Evolutionary conservation across 768 basidiomycete genomes (phyloP).

Genomic region (Termitomyces sp.): DNA sequence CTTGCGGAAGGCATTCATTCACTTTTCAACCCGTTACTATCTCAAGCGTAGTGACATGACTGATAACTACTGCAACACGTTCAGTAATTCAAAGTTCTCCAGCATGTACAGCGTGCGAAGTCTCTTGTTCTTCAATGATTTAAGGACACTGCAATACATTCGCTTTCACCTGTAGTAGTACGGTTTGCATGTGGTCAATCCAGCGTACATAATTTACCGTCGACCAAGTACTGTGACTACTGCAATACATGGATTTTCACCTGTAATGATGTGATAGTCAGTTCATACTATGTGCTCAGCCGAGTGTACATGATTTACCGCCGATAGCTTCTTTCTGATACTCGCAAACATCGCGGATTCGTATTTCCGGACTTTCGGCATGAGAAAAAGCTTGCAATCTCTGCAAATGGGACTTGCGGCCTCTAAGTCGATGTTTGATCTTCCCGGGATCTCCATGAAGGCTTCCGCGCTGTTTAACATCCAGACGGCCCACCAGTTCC

Average conservation of each 20-base stretch:
- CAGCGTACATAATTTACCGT: neutral
- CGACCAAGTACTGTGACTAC: neutral
- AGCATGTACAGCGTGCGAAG: no score
- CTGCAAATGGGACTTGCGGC: conserved; percentile 21
- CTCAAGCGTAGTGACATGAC: no score
- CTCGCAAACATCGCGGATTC: conserved; percentile 26
- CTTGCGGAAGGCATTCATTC: no score
- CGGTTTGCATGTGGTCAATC: no score
- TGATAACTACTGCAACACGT: no score
- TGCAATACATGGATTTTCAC: neutral
- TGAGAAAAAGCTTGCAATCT: conserved; percentile 21
- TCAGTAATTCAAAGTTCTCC: no score
- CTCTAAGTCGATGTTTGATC: conserved; percentile 10
- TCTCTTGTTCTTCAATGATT: no score
- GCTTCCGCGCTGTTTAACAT: conserved; percentile 28
- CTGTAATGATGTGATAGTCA: neutral
- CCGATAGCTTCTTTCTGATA: conserved; percentile 28
- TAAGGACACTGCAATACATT: no score
- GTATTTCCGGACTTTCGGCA: conserved; percentile 27
- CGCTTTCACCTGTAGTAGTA: no score
- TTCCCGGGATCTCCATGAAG: conserved; percentile 16
- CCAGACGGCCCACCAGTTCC: conserved; percentile 31
- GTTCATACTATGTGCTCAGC: no score
- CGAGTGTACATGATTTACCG: conserved; percentile 16
- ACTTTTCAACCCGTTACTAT: no score